Base-by-base conservation (phyloP, 2,329 filamentous ascomycete species). In the Xylaria sp. region DNA sequence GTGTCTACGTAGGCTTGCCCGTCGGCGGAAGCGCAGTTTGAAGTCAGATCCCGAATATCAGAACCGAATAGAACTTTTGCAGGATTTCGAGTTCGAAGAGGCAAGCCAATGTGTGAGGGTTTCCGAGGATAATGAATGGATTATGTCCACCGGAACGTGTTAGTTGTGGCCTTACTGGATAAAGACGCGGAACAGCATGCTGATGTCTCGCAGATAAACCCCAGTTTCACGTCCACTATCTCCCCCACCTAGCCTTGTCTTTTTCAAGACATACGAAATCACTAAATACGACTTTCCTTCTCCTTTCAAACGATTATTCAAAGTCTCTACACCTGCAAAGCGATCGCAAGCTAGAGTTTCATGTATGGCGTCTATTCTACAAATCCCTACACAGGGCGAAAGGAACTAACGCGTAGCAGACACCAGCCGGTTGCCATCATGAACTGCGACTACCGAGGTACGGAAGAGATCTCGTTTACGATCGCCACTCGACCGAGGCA, bases 71-170 rank as follows among this genome's bases (percentile, higher is more conserved):
- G 94, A 99, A 73, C 80, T 99, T 52, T 82, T 99, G 37, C 94
- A 99, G 68, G 94, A 99, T 70, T 99, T 99, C 72, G 92, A 95
- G 69, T 97, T 99, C 67, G 92, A 97, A 67, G 92, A 96, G 74
- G 93, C 95, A 39, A 96, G 92, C 69, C 85, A 88, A 63, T 97
- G 93, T 70, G 85, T 99, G 59, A 85, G 91, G 45, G 85, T 94
- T 59, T 96, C 91, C 65, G 92, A 96, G 54, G 94, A 99, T 83
- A 93, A 93, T 44, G 88, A 97, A 70, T 99, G 94, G 92, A 86
- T 94, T 39, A 94, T 97, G 90, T 95, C 90, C 67, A 95, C 92
- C 48, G 92, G 91, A 77, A 87, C 84, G 49, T 88, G 63, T 67
- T 61, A 38, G 59, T 57, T 70, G 85, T 37, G 7, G 40, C n/a